Evolutionary conservation across 164 flowering plant species (phyloP).

Genomic region (Macadamia integrifolia): DNA sequence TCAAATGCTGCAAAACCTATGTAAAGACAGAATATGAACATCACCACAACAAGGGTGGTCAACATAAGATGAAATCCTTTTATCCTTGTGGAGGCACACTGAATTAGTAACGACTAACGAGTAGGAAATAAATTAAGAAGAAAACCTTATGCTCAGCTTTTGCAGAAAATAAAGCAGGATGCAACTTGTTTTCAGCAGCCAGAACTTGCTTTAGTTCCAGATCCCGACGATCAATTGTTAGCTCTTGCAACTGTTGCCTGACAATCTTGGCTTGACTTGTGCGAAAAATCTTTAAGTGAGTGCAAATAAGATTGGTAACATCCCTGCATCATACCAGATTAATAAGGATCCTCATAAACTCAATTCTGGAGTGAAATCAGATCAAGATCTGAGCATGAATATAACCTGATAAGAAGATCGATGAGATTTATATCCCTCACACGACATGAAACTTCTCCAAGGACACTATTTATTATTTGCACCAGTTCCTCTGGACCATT

Average conservation of each 20-base stretch:
- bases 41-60: conserved; percentile 5
- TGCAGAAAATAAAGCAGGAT: conserved; percentile 90
- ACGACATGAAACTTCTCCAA: conserved; percentile 84
- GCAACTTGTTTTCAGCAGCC: conserved; percentile 82
- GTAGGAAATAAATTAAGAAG: conserved; percentile 3
- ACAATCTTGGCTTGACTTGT: conserved; percentile 56
- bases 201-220: conserved; percentile 49
- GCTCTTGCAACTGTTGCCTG: conserved; percentile 29
- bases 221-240: conserved; percentile 55
- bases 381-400: conserved; percentile 1
- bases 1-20: conserved; percentile 92
- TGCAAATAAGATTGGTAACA: conserved; percentile 56
- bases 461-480: conserved; percentile 64
- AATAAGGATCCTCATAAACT: conserved; percentile 10
- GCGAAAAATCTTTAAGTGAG: conserved; percentile 82
- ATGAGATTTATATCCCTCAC: conserved; percentile 80
- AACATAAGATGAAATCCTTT: background rate
- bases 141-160: conserved; percentile 93
- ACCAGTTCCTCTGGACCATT: conserved; percentile 97
- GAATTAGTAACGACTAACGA: background rate
- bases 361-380: conserved; percentile 5
- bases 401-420: conserved; percentile 79
- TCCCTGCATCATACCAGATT: conserved; percentile 56
- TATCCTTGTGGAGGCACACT: background rate
- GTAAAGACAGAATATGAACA: conserved; percentile 4